These are phyloP conservation scores for Lactarius sp. DNA, from an alignment of 768 basidiomycete genomes.

Conservation along the genomic window DNA sequence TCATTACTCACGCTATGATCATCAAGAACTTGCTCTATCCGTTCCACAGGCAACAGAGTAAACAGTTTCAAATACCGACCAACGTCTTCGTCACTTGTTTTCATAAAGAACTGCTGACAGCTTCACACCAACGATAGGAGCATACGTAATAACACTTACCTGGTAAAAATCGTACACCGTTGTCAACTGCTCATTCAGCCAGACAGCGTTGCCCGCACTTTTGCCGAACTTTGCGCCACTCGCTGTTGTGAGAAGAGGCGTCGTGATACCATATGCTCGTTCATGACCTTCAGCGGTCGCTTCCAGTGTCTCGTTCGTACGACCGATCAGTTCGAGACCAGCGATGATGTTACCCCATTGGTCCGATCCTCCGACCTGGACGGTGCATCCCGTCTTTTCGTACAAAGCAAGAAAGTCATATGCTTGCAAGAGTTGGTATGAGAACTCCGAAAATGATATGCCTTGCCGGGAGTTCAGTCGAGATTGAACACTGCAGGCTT, in stretches of 20 bases:
- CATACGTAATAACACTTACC: conserved; percentile 37
- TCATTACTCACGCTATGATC: conserved; percentile 20
- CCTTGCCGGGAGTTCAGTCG: conserved; percentile 77
- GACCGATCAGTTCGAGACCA: conserved; percentile 85
- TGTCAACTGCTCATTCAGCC: conserved; percentile 76
- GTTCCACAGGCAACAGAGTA: conserved; percentile 21
- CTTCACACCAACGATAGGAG: neutral
- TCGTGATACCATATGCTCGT: conserved; percentile 77
- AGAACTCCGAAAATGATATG: conserved; percentile 98
- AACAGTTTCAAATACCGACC: conserved; percentile 24
- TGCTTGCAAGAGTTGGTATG: conserved; percentile 95
- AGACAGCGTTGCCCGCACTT: conserved; percentile 92
- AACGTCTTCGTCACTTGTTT: conserved; percentile 35
- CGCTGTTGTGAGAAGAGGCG: conserved; percentile 87
- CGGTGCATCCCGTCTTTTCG: conserved; percentile 57
- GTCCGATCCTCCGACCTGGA: conserved; percentile 95
- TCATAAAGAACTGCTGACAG: conserved; percentile 74
- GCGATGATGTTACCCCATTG: conserved; percentile 98
- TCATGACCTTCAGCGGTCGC: conserved; percentile 25
- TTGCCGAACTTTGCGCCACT: conserved; percentile 96
- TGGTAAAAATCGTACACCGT: conserved; percentile 94
- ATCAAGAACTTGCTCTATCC: conserved; percentile 16
- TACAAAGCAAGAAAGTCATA: conserved; percentile 87
- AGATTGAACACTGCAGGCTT: conserved; percentile 60
- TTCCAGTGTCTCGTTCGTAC: conserved; percentile 33